Evolutionary conservation across 2,329 filamentous ascomycete genomes (phyloP).

Genomic region (Aureobasidium sp.): DNA sequence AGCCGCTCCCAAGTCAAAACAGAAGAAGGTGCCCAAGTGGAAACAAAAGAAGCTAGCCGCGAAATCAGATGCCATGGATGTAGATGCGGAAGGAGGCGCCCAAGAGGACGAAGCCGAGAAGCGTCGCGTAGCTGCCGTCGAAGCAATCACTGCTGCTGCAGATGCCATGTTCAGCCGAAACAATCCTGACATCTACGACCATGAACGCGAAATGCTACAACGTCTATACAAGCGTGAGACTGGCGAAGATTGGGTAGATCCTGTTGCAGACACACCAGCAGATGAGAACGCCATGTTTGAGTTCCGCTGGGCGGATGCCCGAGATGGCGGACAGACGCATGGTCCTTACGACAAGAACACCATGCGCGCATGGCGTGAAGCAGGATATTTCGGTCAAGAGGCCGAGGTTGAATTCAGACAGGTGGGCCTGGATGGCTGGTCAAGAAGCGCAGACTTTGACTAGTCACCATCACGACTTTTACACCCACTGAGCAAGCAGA

Average conservation of each 20-base stretch:
- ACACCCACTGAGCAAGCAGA: background rate
- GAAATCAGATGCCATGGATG: constrained; percentile 57
- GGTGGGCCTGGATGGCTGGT: constrained; percentile 38
- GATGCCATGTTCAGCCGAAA: constrained; percentile 79
- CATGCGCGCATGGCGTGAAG: constrained; percentile 87
- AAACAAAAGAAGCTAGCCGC: constrained; percentile 38
- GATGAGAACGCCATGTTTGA: constrained; percentile 54
- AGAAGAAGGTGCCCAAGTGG: constrained; percentile 51
- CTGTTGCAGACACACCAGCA: constrained; percentile 22
- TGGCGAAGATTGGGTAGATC: constrained; percentile 70
- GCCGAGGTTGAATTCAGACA: constrained; percentile 63
- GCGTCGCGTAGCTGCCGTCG: constrained; percentile 64
- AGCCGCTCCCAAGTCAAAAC: constrained; percentile 48
- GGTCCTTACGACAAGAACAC: constrained; percentile 78
- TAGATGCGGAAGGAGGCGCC: constrained; percentile 41
- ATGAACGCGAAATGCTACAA: constrained; percentile 74
- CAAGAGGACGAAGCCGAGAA: constrained; percentile 61
- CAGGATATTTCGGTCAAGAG: constrained; percentile 71
- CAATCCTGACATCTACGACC: constrained; percentile 84
- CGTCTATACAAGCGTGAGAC: constrained; percentile 79
- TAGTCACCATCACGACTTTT: background rate
- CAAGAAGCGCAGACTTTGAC: constrained; percentile 30
- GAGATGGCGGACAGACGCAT: constrained; percentile 70
- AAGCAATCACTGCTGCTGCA: constrained; percentile 80
- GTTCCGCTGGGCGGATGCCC: constrained; percentile 83